phyloP scores from a whole-genome alignment of 768 basidiomycete species.

The Amanita rubescens region DNA sequence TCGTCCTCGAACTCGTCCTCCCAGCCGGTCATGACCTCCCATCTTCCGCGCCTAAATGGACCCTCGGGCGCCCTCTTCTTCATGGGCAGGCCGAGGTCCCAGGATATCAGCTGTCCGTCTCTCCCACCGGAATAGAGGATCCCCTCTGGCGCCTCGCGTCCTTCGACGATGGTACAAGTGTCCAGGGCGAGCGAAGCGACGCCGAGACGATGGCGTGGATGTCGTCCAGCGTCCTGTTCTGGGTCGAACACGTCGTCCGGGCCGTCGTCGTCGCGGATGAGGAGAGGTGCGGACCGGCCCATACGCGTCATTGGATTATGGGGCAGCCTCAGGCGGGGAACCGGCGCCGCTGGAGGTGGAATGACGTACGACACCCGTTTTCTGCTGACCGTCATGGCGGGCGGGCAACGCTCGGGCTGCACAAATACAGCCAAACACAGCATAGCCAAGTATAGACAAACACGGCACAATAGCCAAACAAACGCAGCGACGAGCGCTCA shows the following conservation, averaged over 20 bases:
- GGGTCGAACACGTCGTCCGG: not conserved
- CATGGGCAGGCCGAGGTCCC: slow-evolving; percentile 75
- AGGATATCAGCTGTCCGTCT: slow-evolving; percentile 82
- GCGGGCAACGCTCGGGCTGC: not conserved
- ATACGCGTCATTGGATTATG: slow-evolving; percentile 52
- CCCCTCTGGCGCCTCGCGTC: slow-evolving; percentile 63
- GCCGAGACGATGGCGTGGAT: slow-evolving; percentile 83
- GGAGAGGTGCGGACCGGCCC: slow-evolving; percentile 27
- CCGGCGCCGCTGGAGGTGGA: slow-evolving; percentile 56
- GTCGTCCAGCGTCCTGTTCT: slow-evolving; percentile 16
- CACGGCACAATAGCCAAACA: not conserved
- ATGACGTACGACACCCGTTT: slow-evolving; percentile 86
- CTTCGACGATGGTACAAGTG: slow-evolving; percentile 68
- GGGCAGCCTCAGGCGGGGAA: slow-evolving; percentile 67
- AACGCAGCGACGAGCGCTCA: too few relatives aligned
- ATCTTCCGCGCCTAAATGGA: slow-evolving; percentile 30
- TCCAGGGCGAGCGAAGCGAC: slow-evolving; percentile 86
- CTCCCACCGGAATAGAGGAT: slow-evolving; percentile 87
- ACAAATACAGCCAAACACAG: not conserved
- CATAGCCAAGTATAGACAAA: not conserved
- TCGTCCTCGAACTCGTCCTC: slow-evolving; percentile 62
- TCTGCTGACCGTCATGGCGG: slow-evolving; percentile 29
- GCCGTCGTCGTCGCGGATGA: not conserved
- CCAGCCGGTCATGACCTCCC: slow-evolving; percentile 87
- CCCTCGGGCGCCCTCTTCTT: slow-evolving; percentile 32